Conservation (phyloP, 805 yeast species). For the Pichia occidentalis region DNA sequence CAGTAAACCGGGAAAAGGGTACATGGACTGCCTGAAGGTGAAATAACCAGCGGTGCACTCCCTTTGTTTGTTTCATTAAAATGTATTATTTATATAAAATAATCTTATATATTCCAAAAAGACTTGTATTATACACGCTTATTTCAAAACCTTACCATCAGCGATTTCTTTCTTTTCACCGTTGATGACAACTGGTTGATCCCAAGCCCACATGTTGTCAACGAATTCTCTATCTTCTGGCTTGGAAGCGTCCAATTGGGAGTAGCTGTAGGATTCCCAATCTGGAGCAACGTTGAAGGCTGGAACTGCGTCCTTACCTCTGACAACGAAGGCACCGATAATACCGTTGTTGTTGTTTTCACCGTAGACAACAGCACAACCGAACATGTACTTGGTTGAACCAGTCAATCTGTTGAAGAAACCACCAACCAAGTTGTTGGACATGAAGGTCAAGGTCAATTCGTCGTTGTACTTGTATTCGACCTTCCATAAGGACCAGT, state of each 20-base stretch:
- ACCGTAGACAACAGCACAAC: conserved; percentile 91
- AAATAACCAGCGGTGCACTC: background rate
- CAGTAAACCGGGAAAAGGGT: conserved; percentile 5
- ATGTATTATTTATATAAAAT: conserved; percentile 1
- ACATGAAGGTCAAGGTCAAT: conserved; percentile 94
- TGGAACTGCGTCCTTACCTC: conserved; percentile 88
- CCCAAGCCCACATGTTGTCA: conserved; percentile 97
- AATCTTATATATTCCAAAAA: conserved; percentile 2
- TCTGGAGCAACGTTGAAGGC: conserved; percentile 99
- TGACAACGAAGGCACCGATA: conserved; percentile 87
- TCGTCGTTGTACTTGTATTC: conserved; percentile 98
- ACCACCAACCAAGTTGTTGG: conserved; percentile 96
- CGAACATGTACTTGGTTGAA: conserved; percentile 91
- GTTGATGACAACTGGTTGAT: conserved; percentile 75
- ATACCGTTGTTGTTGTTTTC: conserved; percentile 98
- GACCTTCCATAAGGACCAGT: conserved; percentile 93
- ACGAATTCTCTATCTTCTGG: conserved; percentile 74
- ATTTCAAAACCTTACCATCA: conserved; percentile 97
- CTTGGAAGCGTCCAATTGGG: conserved; percentile 73
- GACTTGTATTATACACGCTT: conserved; percentile 25
- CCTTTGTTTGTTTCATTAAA: background rate
- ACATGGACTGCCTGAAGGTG: conserved; percentile 14
- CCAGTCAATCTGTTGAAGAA: conserved; percentile 92
- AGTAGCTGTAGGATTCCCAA: conserved; percentile 89
- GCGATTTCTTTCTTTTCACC: conserved; percentile 84